Base-by-base conservation (phyloP, 75 land plant genomes). In the Larix kaempferi region DNA sequence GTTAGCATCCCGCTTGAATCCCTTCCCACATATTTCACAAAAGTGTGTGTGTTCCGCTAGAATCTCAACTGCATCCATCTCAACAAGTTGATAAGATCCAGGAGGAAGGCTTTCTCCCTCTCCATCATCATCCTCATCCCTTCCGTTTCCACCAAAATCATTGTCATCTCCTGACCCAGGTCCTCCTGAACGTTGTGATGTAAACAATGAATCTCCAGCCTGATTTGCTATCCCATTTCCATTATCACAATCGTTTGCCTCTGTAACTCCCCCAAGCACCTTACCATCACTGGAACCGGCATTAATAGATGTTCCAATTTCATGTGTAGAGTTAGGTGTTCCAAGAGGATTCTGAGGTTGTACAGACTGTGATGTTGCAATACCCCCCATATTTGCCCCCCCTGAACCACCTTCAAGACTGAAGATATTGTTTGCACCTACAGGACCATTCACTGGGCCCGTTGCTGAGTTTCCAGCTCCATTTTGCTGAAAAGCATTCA, bases 11-110 rank as follows among this genome's bases (percentile, higher is more conserved):
- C 97, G 67, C 81, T 91, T 92, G 85, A 94, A 94, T 23, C 97
- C 97, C 63, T 94, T 94, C 3, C 97, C 92, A 76, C 97, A 94
- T 11, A 94, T 85, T 49, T 90, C 89, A 64, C 97, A 94, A 76
- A 90, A 94, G 76, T 94, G 97, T 16, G 95, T 94, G 85, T 92
- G 94, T 75, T 94, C 94, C 3, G 93, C 97, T n/a, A 92, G 74
- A 25, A 94, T 79, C 63, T 92, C 97, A 16, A 84, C 81, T 6
- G 91, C 95, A 37, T 92, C 87, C 67, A 92, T 25, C 81, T 94
- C 97, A 14, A 90, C 79, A 3, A 94, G 86, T 60, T 89, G 87
- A 74, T 93, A 93, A 3, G 94, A 82, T 61, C 96, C 96, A 33
- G 96, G 91, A 11, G 87, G 82, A 17, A 93, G 92, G 71, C 81